Evolutionary conservation across 148 eudicot species (phyloP), one percentile per base, ranked within the genome.

Genomic region (Rhododendron molle): DNA sequence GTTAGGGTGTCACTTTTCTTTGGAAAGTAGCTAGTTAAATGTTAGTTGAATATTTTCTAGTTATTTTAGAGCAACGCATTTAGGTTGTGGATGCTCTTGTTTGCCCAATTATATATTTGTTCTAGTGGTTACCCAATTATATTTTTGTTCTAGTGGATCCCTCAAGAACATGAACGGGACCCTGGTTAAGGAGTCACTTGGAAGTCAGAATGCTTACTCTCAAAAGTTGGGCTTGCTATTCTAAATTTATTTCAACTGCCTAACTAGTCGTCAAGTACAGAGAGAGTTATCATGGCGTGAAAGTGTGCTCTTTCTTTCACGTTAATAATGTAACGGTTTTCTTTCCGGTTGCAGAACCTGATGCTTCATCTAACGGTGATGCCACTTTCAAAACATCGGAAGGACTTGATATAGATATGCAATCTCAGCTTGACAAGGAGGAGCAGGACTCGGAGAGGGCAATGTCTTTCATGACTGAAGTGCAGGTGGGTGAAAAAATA

Each of bases 371-470:
- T 78, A 87, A 89, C 85, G 91, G 86, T 50, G 87, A 89, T 3
- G 83, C 87, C 46, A 54, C 86, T 67, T 46, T 26, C 38, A 88
- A 73, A 76, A 78, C 89, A 50, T 52, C 76, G 21, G 94, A 89
- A 88, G 91, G 87, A 89, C 91, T 90, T 83, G 90, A 71, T 71
- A 90, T 81, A 67, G 92, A 93, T 81, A 94, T 92, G 46, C 90
- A 87, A 87, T 84, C 85, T 84, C 87, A 91, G 90, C 92, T 94
- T 80, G 91, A 88, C 81, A 88, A 90, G 86, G 99, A 95, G 90
- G 95, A 95, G 84, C 88, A 90, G 78, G 91, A 92, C 36, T 89
- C 92, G 92, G 92, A 93, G 88, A 88, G 85, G 81, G 91, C 94
- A 74, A 84, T 97, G 54, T 87, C 95, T 83, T 84, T 81, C 87